Base-by-base conservation (phyloP, 1,284 basidiomycete genomes). In the Agaricales sp. region DNA sequence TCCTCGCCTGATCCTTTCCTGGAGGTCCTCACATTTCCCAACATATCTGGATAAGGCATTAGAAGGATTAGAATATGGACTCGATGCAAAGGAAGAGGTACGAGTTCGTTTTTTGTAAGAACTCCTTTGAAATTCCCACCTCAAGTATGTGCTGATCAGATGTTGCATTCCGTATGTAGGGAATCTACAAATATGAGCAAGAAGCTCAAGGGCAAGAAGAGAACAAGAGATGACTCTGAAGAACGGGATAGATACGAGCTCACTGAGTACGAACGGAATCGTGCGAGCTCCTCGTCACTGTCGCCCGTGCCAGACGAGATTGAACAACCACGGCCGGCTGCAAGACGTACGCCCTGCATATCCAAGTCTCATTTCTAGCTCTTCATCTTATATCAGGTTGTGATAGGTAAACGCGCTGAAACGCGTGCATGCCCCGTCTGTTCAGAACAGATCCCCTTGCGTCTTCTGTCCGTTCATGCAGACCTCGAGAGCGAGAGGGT, bases 341-440 rank as follows among this genome's bases (percentile, higher is more conserved):
- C 8, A n/a, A 35, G n/a, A 35, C 30, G 30, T 35, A 35, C 30
- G 30, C n/a, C 30, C 30, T n/a, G 11, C 30, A 35, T n/a, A 8
- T 35, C 30, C 30, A 35, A 11, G n/a, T 8, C 30, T 11, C 30
- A 35, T 35, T 11, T 35, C n/a, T n/a, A 11, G 11, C 30, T 35
- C 11, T n/a, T 35, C 8, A 35, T 35, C 30, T 35, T 35, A 8
- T n/a, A 35, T 35, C 20, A 43, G 8, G 18, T 8, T 19, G 41
- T 8, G 20, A 50, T 49, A 84, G 82, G 71, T 2, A 86, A 79
- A 64, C 77, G 80, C 43, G 85, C 81, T 12, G 83, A 87, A 59
- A 87, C 81, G 1, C 70, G 78, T 51, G 67, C 68, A 50, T 89
- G 86, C 58, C 87, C 86, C 1, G 75, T 82, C 35, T 89, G 86